A percentile compares a stretch with the other conserved stretches of the same genome.
Evolutionary conservation across 176 grass and related monocot species (phyloP).

Genomic region (Carex cristatella): DNA sequence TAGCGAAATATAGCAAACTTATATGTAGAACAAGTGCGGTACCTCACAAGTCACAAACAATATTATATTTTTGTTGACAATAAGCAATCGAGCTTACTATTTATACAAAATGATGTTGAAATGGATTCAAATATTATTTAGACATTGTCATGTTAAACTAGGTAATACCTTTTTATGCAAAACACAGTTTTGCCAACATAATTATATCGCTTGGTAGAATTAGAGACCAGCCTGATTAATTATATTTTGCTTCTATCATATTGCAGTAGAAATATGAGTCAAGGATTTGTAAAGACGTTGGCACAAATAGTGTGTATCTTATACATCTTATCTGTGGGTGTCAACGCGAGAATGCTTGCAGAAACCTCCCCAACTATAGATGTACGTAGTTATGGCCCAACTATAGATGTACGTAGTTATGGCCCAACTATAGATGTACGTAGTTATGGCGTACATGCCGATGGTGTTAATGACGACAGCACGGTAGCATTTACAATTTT

Average conservation of each 20-base stretch:
- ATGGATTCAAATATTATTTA: background rate
- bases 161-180: background rate
- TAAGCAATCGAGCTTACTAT: background rate
- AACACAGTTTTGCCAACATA: background rate
- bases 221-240: too few species aligned
- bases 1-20: background rate
- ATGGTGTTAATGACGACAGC: slow-evolving; percentile 33
- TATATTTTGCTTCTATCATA: background rate
- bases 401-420: background rate
- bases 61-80: too few species aligned
- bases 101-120: background rate
- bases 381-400: background rate
- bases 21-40: too few species aligned
- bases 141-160: background rate
- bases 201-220: background rate
- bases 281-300: background rate
- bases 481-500: slow-evolving; percentile 24
- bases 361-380: too few species aligned
- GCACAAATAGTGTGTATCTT: background rate
- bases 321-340: too few species aligned
- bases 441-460: slow-evolving; percentile 33
- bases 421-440: slow-evolving; percentile 21
- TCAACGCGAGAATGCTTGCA: background rate
- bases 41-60: too few species aligned
- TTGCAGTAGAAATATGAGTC: background rate